Evolutionary conservation across 2,329 filamentous ascomycete genomes (phyloP), one percentile per base, ranked within the genome.

Genomic region (Fusarium sp.): DNA sequence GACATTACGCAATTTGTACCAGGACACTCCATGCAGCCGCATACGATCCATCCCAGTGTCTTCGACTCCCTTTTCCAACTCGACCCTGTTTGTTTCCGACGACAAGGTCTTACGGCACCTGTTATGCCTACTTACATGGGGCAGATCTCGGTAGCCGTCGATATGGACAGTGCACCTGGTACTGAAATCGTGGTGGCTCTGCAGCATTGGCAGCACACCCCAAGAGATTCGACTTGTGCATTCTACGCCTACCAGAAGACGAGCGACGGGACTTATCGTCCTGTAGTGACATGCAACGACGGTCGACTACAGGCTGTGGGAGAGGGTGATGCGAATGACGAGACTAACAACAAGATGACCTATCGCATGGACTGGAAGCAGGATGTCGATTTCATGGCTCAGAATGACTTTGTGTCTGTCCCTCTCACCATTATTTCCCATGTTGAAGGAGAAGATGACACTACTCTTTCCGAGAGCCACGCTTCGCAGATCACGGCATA

Each of bases 31-130:
- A 54, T 59, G 54, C 36, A 63, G 22, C 60, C 54, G 2, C 60
- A 63, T 17, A 58, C 48, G 22, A 63, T 63, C 17, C 59, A 63
- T 10, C 59, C 59, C 24, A 62, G 58, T 46, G 46, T 40, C 5
- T 52, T 58, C 8, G 57, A 60, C 57, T 34, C 46, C 17, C 39
- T 62, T 15, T 63, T 63, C 36, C 59, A 53, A 5, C 44, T 57
- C 1, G 54, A 43, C 3, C 44, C 54, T 13, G 36, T 57, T 3
- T 57, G 54, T n/a, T 57, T 43, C 40, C 40, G 51, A 1, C 11
- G 22, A 36, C 18, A 54, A 18, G 51, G 54, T 5, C 15, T 57
- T 5, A 26, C 28, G 38, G 44, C 44, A 18, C 54, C 44, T 5
- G 13, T 57, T 7, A 42, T 57, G 54, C 44, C 44, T 20, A 57